Percentiles rank a stretch among this genome's conserved stretches.
Conservation (phyloP, 345 rosid genomes). For the Rhodamnia argentea region DNA sequence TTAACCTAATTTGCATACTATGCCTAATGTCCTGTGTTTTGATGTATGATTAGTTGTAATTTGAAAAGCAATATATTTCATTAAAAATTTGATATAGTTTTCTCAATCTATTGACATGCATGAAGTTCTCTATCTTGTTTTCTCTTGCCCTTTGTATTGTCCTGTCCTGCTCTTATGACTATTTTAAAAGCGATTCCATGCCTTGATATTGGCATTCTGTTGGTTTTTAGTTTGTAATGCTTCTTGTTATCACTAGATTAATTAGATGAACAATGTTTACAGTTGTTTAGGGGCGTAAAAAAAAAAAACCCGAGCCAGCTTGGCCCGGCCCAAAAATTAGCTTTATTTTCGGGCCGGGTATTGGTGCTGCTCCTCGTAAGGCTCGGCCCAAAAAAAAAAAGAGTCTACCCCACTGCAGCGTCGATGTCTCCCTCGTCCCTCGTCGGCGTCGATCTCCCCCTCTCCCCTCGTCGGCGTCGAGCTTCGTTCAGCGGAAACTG, state of each 20-base stretch:
- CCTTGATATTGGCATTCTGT: neutral
- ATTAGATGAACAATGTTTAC: neutral
- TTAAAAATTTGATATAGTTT: neutral
- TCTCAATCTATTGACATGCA: neutral
- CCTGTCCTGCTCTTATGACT: neutral
- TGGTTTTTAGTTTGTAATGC: neutral
- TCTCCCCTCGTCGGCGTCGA: no score
- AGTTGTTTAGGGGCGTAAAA: neutral
- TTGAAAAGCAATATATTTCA: neutral
- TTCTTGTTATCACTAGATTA: neutral
- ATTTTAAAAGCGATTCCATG: neutral
- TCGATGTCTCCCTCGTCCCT: no score
- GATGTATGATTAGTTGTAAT: neutral
- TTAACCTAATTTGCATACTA: neutral
- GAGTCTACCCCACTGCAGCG: no score
- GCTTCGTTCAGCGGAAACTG: no score
- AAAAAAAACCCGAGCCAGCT: no score
- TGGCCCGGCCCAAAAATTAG: no score
- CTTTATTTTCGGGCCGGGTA: no score
- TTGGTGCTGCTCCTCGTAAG: no score
- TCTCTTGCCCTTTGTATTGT: neutral
- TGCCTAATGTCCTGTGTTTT: neutral
- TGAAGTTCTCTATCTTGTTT: neutral
- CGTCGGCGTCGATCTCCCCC: no score
- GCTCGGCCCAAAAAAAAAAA: no score